These are phyloP conservation scores for Ambispora gerdemannii DNA, from an alignment of 192 early-diverging fungal genomes.

Conservation along the genomic window DNA sequence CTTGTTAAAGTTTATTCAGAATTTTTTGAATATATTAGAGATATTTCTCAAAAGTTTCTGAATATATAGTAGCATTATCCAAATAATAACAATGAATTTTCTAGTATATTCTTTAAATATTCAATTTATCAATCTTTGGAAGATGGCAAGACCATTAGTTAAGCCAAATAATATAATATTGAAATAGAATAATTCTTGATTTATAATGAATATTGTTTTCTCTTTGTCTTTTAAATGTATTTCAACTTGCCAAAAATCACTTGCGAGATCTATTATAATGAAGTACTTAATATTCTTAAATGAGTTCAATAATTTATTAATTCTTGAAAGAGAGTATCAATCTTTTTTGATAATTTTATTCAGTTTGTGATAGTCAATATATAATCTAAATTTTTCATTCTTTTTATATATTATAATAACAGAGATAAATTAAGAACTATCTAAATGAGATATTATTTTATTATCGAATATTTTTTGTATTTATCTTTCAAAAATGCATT, in stretches of 20 bases:
- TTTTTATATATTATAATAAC: constrained; percentile 44
- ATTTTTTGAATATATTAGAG: constrained; percentile 23
- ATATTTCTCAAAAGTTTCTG: constrained; percentile 36
- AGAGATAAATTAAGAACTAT: constrained; percentile 1
- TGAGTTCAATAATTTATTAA: constrained; percentile 44
- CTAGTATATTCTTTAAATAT: constrained; percentile 33
- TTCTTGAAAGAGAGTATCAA: constrained; percentile 38
- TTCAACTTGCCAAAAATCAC: constrained; percentile 30
- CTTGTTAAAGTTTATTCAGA: neutral
- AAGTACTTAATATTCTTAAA: constrained; percentile 32
- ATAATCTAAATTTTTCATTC: constrained; percentile 43
- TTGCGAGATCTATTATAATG: constrained; percentile 38
- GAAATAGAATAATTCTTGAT: constrained; percentile 38
- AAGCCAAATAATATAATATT: constrained; percentile 41
- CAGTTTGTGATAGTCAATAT: constrained; percentile 51
- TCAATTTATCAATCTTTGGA: constrained; percentile 39
- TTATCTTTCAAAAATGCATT: neutral
- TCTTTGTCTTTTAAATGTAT: constrained; percentile 28
- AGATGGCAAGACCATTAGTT: constrained; percentile 39
- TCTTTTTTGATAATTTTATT: constrained; percentile 49
- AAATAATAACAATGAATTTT: constrained; percentile 39
- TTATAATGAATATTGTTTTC: constrained; percentile 34
- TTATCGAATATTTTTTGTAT: neutral
- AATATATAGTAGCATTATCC: constrained; percentile 44
- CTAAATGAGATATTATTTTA: neutral